Evolutionary conservation across 2,329 filamentous ascomycete species (phyloP).

Genomic region (Penicillium psychrosexuale): DNA sequence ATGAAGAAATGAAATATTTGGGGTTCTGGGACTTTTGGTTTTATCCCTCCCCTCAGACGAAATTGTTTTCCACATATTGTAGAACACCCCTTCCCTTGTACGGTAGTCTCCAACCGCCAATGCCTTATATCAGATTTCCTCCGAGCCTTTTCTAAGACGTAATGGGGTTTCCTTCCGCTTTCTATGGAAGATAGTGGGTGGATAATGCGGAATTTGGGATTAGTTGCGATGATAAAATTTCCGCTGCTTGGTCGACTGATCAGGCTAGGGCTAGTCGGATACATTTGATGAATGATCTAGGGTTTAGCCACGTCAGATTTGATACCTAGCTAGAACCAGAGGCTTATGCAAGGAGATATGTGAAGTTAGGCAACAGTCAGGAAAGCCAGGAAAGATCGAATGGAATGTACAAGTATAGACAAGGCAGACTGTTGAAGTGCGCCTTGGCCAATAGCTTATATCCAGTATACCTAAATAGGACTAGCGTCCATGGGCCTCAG

Average conservation of each 20-base stretch:
- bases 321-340: neutral
- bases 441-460: constrained; percentile 19
- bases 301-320: neutral
- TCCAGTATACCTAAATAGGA: constrained; percentile 10
- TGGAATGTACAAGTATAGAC: neutral
- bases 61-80: neutral
- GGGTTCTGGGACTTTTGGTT: neutral
- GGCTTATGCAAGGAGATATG: neutral
- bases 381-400: neutral
- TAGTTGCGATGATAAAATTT: constrained; percentile 61
- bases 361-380: neutral
- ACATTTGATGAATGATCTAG: neutral
- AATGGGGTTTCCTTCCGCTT: neutral
- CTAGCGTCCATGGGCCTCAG: constrained; percentile 21
- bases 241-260: constrained; percentile 56
- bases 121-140: neutral
- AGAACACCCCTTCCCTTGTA: neutral
- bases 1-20: constrained; percentile 21
- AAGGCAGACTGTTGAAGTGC: constrained; percentile 16
- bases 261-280: too few relatives aligned
- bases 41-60: neutral
- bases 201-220: constrained; percentile 63
- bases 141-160: neutral
- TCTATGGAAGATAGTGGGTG: constrained; percentile 39
- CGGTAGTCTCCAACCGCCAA: too few relatives aligned